phyloP scores from a whole-genome alignment of 371 early-diverging fungal genomes.

The Mortierella sp. region DNA sequence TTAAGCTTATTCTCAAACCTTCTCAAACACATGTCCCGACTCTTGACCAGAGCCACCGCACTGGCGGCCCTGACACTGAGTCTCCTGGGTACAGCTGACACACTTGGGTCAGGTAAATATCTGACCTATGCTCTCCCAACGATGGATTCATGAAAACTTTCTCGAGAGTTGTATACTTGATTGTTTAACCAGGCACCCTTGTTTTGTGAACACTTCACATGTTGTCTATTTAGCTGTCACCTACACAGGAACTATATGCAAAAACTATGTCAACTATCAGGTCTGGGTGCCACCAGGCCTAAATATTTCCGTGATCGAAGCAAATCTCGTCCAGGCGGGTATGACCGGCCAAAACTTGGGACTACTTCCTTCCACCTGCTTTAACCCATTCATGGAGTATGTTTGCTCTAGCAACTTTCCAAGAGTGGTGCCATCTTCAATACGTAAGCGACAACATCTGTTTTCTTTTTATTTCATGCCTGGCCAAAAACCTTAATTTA shows the following conservation, averaged over 20 bases:
- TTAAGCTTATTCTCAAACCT: not conserved
- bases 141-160: too few species aligned
- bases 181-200: too few species aligned
- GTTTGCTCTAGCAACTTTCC: conserved; percentile 41
- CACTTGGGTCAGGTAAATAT: not conserved
- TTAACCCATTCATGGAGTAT: conserved; percentile 30
- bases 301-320: conserved; percentile 24
- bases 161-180: too few species aligned
- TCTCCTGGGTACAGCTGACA: not conserved
- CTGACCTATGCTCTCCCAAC: too few species aligned
- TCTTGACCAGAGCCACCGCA: not conserved
- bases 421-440: conserved; percentile 1
- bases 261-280: conserved; percentile 39
- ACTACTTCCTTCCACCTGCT: conserved; percentile 4
- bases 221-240: not conserved
- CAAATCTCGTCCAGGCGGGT: not conserved
- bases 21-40: not conserved
- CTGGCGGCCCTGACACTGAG: not conserved
- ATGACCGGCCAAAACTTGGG: conserved; percentile 4
- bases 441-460: not conserved
- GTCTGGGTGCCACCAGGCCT: conserved; percentile 45
- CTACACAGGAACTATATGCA: conserved; percentile 39
- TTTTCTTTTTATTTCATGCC: too few species aligned
- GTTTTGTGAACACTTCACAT: not conserved
- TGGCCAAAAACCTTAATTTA: not conserved